Conservation (phyloP, 192 early-diverging fungal species). For the Podila minutissima region DNA sequence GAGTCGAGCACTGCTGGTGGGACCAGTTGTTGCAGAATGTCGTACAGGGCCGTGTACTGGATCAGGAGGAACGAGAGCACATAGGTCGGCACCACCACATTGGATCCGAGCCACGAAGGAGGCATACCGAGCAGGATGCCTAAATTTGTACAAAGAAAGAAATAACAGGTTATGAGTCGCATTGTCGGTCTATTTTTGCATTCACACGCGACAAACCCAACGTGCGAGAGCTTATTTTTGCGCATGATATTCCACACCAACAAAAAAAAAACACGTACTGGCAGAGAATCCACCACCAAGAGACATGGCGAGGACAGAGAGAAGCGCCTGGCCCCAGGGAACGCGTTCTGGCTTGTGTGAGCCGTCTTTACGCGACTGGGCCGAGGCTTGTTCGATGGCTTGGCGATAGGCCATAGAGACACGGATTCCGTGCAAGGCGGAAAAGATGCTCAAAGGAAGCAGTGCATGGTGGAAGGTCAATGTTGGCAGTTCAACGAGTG, state of each 20-base stretch:
- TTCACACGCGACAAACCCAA: neutral
- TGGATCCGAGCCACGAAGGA: slow-evolving; percentile 51
- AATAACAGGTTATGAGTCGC: too few relatives aligned
- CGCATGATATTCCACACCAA: neutral
- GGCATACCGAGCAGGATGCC: slow-evolving; percentile 51
- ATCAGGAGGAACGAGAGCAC: slow-evolving; percentile 35
- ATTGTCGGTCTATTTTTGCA: neutral
- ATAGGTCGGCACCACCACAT: slow-evolving; percentile 43
- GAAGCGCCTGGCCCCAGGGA: slow-evolving; percentile 28
- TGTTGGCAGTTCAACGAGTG: slow-evolving; percentile 37
- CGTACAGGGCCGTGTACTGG: slow-evolving; percentile 39
- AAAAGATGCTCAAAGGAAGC: slow-evolving; percentile 49
- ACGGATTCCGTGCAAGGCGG: slow-evolving; percentile 35
- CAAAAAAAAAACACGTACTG: slow-evolving; percentile 21
- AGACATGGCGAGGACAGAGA: slow-evolving; percentile 42
- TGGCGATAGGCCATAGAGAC: slow-evolving; percentile 44
- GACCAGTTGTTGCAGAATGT: slow-evolving; percentile 21
- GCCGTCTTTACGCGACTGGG: slow-evolving; percentile 30
- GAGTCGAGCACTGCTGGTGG: slow-evolving; percentile 33
- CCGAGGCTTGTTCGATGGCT: slow-evolving; percentile 35
- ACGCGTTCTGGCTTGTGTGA: slow-evolving; percentile 8
- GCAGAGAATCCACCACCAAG: slow-evolving; percentile 43
- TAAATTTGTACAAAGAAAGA: neutral
- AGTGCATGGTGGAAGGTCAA: slow-evolving; percentile 42
- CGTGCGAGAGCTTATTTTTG: neutral